These are phyloP conservation scores for Podaxis carcinomalis DNA, from an alignment of 768 basidiomycete genomes.

Conservation along the genomic window DNA sequence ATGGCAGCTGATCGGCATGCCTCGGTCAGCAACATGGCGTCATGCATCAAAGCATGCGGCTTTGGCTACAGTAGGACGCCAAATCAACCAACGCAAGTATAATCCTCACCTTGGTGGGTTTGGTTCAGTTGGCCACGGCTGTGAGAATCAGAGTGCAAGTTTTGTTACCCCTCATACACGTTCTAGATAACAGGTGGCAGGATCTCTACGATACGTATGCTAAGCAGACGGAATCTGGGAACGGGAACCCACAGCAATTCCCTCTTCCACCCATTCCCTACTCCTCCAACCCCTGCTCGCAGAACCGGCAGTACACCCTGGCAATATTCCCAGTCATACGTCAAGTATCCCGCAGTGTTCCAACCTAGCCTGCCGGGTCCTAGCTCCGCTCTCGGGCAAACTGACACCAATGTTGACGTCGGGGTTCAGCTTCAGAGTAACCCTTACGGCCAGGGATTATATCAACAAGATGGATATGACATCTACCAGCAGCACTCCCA, in stretches of 20 bases:
- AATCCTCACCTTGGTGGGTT: slow-evolving; percentile 53
- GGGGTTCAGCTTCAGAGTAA: slow-evolving; percentile 44
- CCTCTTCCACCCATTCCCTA: slow-evolving; percentile 55
- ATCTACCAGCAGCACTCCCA: slow-evolving; percentile 49
- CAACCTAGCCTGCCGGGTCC: slow-evolving; percentile 68
- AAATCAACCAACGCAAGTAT: slow-evolving; percentile 51
- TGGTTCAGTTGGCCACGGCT: slow-evolving; percentile 60
- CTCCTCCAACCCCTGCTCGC: slow-evolving; percentile 60
- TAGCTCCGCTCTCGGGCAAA: slow-evolving; percentile 60
- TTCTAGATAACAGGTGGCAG: slow-evolving; percentile 31
- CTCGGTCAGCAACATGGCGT: too few relatives aligned
- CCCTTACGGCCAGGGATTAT: slow-evolving; percentile 60
- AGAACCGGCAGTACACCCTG: slow-evolving; percentile 53
- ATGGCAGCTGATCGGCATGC: too few relatives aligned
- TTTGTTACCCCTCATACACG: neutral
- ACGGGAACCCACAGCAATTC: slow-evolving; percentile 65
- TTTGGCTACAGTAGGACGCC: slow-evolving; percentile 61
- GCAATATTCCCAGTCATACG: slow-evolving; percentile 66
- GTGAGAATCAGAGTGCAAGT: slow-evolving; percentile 66
- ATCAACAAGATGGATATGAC: slow-evolving; percentile 47
- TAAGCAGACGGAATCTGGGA: slow-evolving; percentile 60
- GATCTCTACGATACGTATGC: slow-evolving; percentile 75
- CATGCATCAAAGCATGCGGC: too few relatives aligned
- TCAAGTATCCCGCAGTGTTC: slow-evolving; percentile 77
- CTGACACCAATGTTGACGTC: slow-evolving; percentile 48